Conservation (phyloP, 331 rosid genomes). For the Quercus phellos region DNA sequence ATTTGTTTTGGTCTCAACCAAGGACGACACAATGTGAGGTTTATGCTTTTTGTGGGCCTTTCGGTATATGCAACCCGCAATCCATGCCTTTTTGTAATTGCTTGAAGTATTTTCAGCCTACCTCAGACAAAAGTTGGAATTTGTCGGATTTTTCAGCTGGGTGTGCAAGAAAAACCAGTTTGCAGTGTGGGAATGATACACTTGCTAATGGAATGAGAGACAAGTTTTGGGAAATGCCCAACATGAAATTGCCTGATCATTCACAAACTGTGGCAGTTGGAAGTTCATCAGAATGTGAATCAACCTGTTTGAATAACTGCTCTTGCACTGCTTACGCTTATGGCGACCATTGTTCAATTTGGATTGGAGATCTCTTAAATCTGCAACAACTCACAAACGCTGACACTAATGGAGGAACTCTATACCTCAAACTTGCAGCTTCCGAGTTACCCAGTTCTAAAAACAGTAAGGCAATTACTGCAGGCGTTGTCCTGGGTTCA, state of each 20-base stretch:
- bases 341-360: slow-evolving; percentile 35
- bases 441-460: slow-evolving; percentile 34
- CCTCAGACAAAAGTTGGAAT: slow-evolving; percentile 30
- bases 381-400: slow-evolving; percentile 27
- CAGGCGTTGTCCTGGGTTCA: slow-evolving; percentile 25
- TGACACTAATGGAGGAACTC: slow-evolving; percentile 29
- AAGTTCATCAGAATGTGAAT: no score
- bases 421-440: slow-evolving; percentile 47
- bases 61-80: slow-evolving; percentile 34
- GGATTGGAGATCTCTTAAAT: slow-evolving; percentile 34
- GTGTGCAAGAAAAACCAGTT: slow-evolving; percentile 31
- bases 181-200: slow-evolving; percentile 26
- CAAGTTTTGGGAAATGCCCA: slow-evolving; percentile 4
- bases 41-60: slow-evolving; percentile 33
- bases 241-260: no score
- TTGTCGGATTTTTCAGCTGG: slow-evolving; percentile 34
- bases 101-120: slow-evolving; percentile 44
- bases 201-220: slow-evolving; percentile 17
- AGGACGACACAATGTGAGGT: slow-evolving; percentile 30
- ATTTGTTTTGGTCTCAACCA: slow-evolving; percentile 1
- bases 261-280: no score
- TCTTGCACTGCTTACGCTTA: slow-evolving; percentile 34
- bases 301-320: no score
- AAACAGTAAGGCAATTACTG: slow-evolving; percentile 11
- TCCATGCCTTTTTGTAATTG: slow-evolving; percentile 38